phyloP scores from a whole-genome alignment of 164 flowering plant species.

The Santalum album region DNA sequence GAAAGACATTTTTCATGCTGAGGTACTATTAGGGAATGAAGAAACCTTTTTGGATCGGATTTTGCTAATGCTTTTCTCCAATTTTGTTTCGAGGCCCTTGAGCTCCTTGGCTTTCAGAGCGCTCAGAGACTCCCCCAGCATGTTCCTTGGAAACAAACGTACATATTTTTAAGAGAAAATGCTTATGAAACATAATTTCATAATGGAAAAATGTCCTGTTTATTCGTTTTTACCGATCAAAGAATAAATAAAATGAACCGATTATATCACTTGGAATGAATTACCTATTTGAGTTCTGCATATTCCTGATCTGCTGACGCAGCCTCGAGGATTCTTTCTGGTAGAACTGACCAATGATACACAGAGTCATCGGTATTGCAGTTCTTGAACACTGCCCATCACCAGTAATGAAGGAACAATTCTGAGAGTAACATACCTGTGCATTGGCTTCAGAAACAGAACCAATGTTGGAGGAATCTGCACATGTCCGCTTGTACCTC shows the following conservation, averaged over 20 bases:
- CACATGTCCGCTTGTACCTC: slow-evolving; percentile 3
- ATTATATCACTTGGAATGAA: not conserved
- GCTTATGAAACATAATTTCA: not conserved
- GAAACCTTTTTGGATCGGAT: slow-evolving; percentile 78
- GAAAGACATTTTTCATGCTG: not conserved
- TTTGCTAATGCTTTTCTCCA: slow-evolving; percentile 62
- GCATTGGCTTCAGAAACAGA: slow-evolving; percentile 1
- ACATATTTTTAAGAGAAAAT: not conserved
- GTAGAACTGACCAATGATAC: not conserved
- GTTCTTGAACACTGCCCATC: too few relatives aligned
- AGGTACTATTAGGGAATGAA: not conserved
- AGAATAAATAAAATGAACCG: too few relatives aligned
- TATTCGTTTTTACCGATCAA: too few relatives aligned
- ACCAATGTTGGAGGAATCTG: slow-evolving; percentile 1
- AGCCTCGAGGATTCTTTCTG: not conserved
- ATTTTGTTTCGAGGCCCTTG: slow-evolving; percentile 42
- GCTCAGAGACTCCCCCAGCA: slow-evolving; percentile 64
- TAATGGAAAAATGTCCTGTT: too few relatives aligned
- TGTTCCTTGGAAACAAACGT: slow-evolving; percentile 33
- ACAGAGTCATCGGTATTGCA: too few relatives aligned
- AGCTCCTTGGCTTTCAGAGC: slow-evolving; percentile 42
- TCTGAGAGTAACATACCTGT: not conserved
- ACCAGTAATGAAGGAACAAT: too few relatives aligned
- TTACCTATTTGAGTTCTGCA: slow-evolving; percentile 3
- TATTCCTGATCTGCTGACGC: not conserved